Conservation (phyloP, 1,284 basidiomycete species). For the Heterobasidion occidentale region DNA sequence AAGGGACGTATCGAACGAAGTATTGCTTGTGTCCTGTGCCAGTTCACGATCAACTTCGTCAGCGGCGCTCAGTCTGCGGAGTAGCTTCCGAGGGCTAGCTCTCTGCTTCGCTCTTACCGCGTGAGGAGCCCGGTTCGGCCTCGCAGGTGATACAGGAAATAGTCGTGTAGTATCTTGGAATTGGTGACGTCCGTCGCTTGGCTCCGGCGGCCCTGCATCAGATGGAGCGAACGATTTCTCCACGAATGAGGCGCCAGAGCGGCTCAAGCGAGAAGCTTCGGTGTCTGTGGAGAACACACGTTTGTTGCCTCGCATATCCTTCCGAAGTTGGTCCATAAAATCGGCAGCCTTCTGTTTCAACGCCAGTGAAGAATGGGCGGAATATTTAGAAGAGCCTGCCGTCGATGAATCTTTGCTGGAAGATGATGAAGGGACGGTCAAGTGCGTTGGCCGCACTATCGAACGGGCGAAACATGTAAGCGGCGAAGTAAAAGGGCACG, state of each 20-base stretch:
- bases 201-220: neutral
- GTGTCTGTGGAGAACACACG: slow-evolving; percentile 62
- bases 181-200: neutral
- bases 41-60: slow-evolving; percentile 26
- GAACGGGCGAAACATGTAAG: neutral
- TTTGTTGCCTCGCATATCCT: slow-evolving; percentile 63
- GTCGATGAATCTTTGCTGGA: neutral
- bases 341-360: slow-evolving; percentile 70
- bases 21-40: slow-evolving; percentile 6
- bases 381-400: slow-evolving; percentile 9
- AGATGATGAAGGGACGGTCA: neutral
- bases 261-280: slow-evolving; percentile 33
- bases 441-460: neutral
- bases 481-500: neutral
- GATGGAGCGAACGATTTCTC: neutral
- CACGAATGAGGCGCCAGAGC: neutral
- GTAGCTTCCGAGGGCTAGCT: slow-evolving; percentile 20
- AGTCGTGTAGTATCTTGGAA: neutral
- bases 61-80: slow-evolving; percentile 22
- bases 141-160: slow-evolving; percentile 1
- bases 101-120: slow-evolving; percentile 11
- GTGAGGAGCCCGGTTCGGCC: slow-evolving; percentile 1
- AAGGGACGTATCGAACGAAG: slow-evolving; percentile 16
- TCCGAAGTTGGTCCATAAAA: slow-evolving; percentile 79
- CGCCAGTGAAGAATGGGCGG: slow-evolving; percentile 45